A percentile compares a stretch with the other conserved stretches of the same genome.
Conservation (phyloP, 768 basidiomycete genomes). For the Lactifluus hygrophoroides region DNA sequence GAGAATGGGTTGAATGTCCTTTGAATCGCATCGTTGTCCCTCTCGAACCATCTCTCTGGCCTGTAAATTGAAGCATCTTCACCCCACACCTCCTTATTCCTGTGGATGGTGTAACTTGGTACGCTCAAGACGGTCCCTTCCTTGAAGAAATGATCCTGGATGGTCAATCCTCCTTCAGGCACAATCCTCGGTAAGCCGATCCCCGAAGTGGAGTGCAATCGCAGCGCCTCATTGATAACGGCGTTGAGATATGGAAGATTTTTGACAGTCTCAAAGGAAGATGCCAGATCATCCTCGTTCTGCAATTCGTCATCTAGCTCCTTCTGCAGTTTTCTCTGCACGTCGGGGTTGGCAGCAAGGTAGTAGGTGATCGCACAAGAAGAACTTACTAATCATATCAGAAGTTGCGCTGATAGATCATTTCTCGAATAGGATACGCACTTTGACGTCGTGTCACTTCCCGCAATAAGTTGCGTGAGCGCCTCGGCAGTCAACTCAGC, state of each 20-base stretch:
- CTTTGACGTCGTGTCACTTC: slow-evolving; percentile 93
- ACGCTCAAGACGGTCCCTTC: slow-evolving; percentile 70
- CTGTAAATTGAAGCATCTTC: slow-evolving; percentile 63
- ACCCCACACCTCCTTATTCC: slow-evolving; percentile 67
- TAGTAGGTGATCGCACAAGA: slow-evolving; percentile 86
- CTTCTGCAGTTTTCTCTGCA: slow-evolving; percentile 62
- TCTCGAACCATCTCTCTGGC: slow-evolving; percentile 82
- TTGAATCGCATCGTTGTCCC: slow-evolving; percentile 49
- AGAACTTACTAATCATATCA: slow-evolving; percentile 42
- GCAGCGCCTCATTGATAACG: slow-evolving; percentile 78
- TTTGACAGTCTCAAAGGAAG: slow-evolving; percentile 63
- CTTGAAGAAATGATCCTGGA: slow-evolving; percentile 53
- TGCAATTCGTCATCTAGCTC: slow-evolving; percentile 60
- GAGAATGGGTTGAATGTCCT: slow-evolving; percentile 83
- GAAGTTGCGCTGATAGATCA: background rate
- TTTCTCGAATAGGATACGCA: slow-evolving; percentile 29
- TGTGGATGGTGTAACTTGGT: slow-evolving; percentile 78
- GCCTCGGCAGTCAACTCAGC: slow-evolving; percentile 87
- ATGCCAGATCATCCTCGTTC: slow-evolving; percentile 52
- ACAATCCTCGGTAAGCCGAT: slow-evolving; percentile 77
- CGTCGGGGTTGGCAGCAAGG: slow-evolving; percentile 57
- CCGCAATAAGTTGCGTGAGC: slow-evolving; percentile 77
- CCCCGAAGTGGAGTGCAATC: slow-evolving; percentile 76
- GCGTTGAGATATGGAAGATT: slow-evolving; percentile 73
- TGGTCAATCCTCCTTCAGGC: slow-evolving; percentile 62